Evolutionary conservation across 495 filamentous ascomycete species (phyloP).

Genomic region (Acidomyces sp.): DNA sequence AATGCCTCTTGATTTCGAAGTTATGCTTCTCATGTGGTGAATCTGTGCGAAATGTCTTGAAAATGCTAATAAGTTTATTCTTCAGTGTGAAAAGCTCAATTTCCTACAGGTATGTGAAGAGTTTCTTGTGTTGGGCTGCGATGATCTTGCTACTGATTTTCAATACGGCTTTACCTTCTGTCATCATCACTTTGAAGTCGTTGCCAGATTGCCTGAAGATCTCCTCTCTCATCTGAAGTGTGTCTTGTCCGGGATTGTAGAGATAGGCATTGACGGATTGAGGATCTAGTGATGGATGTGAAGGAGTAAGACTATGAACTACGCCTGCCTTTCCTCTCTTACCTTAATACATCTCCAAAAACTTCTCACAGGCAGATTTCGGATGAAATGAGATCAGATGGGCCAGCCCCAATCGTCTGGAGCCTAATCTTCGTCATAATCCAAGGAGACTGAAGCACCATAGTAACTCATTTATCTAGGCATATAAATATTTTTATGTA

Average conservation of each 20-base stretch:
- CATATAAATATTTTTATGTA: too few species aligned
- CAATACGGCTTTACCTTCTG: conserved; percentile 10
- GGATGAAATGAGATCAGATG: neutral
- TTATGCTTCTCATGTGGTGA: conserved; percentile 3
- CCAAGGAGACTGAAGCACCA: neutral
- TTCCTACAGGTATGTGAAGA: conserved; percentile 9
- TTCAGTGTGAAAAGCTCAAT: conserved; percentile 17
- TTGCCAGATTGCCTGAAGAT: conserved; percentile 14
- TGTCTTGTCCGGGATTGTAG: conserved; percentile 14
- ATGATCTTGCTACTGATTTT: conserved; percentile 16
- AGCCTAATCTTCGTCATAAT: neutral
- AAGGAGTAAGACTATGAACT: conserved; percentile 1
- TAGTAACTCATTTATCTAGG: too few species aligned
- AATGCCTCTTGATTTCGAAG: conserved; percentile 17
- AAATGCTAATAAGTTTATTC: conserved; percentile 15
- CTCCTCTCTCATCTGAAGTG: conserved; percentile 16
- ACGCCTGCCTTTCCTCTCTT: neutral
- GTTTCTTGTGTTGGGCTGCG: conserved; percentile 7
- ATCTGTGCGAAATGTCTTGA: conserved; percentile 13
- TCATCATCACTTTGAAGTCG: conserved; percentile 16
- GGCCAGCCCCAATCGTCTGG: neutral
- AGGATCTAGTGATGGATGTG: conserved; percentile 13
- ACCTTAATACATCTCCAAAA: neutral
- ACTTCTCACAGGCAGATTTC: neutral
- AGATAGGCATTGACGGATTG: conserved; percentile 8